Percentiles rank a stretch among this genome's conserved stretches.
phyloP scores from a whole-genome alignment of 75 land plant species.

The Pseudotsuga menziesii region DNA sequence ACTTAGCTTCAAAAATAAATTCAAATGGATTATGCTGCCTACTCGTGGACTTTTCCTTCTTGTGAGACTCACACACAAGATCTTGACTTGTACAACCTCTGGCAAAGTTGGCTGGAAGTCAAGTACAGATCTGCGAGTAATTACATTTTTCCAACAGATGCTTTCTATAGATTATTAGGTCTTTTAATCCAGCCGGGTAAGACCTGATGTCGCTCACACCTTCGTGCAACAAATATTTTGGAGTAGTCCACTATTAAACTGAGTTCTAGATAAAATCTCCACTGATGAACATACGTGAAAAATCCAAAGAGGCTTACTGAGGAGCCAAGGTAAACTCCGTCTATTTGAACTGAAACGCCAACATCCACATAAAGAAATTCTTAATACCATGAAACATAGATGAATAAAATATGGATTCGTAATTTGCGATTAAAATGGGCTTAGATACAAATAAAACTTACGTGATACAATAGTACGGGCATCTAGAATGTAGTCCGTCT shows the following conservation, averaged over 20 bases:
- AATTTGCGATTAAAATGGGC: no score
- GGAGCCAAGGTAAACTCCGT: constrained; percentile 49
- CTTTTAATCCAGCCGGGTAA: constrained; percentile 61
- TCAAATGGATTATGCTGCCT: no score
- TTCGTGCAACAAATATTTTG: constrained; percentile 30
- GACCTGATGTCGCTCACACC: constrained; percentile 47
- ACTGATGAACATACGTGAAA: neutral
- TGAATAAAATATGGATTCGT: constrained; percentile 12
- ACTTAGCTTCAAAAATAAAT: no score
- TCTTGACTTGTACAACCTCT: no score
- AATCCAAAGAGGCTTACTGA: constrained; percentile 8
- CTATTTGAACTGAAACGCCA: constrained; percentile 11
- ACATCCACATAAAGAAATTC: neutral
- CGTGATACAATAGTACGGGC: neutral
- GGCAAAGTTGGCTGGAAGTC: no score
- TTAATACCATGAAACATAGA: neutral
- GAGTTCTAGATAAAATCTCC: neutral
- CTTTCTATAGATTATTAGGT: constrained; percentile 37
- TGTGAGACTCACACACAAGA: no score
- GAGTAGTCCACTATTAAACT: neutral
- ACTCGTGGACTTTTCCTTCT: no score
- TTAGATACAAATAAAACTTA: constrained; percentile 10
- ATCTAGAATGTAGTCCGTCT: constrained; percentile 1
- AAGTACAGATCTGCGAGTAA: no score
- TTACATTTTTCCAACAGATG: no score